Percentiles rank a stretch among this genome's conserved stretches.
These are phyloP conservation scores for Auricularia cornea DNA, from an alignment of 768 basidiomycete genomes.

Conservation along the genomic window DNA sequence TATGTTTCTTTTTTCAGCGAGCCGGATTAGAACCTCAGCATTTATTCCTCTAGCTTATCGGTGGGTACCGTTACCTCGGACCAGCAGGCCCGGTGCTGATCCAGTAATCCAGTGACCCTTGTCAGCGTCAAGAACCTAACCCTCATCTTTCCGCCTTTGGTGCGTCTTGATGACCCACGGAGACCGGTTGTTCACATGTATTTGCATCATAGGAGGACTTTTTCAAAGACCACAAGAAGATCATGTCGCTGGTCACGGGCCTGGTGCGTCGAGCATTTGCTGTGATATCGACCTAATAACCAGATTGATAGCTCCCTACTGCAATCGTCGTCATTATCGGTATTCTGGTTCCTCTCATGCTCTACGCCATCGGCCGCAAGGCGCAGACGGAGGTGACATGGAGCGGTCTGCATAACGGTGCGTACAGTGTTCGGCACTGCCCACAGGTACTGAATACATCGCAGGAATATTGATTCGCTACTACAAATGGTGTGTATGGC, in stretches of 20 bases:
- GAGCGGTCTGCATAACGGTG: constrained; percentile 26
- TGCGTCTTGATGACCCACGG: background rate
- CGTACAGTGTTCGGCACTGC: background rate
- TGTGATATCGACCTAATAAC: too few species aligned
- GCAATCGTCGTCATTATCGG: constrained; percentile 32
- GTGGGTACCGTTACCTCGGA: too few species aligned
- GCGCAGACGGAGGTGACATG: constrained; percentile 33
- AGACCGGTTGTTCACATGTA: background rate
- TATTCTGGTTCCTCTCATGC: constrained; percentile 29
- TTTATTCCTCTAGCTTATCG: too few species aligned
- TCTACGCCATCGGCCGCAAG: constrained; percentile 30
- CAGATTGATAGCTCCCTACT: constrained; percentile 21
- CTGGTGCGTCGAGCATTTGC: constrained; percentile 21
- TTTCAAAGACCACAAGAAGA: constrained; percentile 1
- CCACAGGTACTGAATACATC: background rate
- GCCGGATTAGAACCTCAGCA: too few species aligned
- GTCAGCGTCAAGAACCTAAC: background rate
- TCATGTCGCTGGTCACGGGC: constrained; percentile 12
- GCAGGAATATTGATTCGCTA: constrained; percentile 23
- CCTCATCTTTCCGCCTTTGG: background rate
- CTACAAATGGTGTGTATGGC: constrained; percentile 19
- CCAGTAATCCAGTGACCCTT: background rate
- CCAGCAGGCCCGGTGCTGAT: too few species aligned
- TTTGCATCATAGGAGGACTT: background rate
- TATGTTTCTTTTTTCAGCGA: background rate